These are phyloP conservation scores for Geotrichum australiense DNA, from an alignment of 1,139 yeast species.

Conservation along the genomic window DNA sequence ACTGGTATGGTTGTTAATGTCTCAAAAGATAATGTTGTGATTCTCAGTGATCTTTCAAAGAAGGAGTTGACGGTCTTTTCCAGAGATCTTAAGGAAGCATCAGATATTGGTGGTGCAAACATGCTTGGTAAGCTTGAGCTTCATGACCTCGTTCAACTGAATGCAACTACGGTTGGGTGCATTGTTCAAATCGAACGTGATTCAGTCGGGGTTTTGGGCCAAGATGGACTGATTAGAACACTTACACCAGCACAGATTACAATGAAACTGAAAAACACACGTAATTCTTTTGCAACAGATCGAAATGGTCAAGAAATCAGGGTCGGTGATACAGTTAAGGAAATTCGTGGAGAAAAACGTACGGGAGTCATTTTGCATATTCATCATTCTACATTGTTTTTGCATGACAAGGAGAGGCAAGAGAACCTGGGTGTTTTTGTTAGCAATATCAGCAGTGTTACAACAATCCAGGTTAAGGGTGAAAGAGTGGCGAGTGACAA, in stretches of 20 bases:
- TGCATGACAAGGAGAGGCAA: constrained; percentile 66
- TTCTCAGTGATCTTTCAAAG: constrained; percentile 81
- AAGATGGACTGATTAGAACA: constrained; percentile 70
- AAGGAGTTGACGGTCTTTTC: constrained; percentile 90
- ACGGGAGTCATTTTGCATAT: constrained; percentile 87
- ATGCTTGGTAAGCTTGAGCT: constrained; percentile 71
- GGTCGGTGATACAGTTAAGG: constrained; percentile 89
- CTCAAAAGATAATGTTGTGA: constrained; percentile 76
- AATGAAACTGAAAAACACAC: constrained; percentile 56
- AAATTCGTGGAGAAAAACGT: constrained; percentile 67
- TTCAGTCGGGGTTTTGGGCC: constrained; percentile 69
- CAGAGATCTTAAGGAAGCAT: constrained; percentile 58
- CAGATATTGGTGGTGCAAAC: constrained; percentile 42
- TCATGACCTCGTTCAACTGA: constrained; percentile 84
- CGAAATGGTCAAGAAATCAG: constrained; percentile 74
- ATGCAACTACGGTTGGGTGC: constrained; percentile 82
- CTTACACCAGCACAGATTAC: constrained; percentile 76
- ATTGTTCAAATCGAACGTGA: constrained; percentile 86
- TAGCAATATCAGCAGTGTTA: constrained; percentile 64
- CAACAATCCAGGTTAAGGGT: constrained; percentile 79
- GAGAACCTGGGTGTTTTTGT: constrained; percentile 94
- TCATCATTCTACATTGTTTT: constrained; percentile 69
- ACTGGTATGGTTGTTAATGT: constrained; percentile 88
- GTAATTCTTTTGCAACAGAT: constrained; percentile 79
- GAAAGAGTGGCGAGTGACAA: constrained; percentile 38